Conservation (phyloP, 2,329 filamentous ascomycete species). For the Cordyceps tenuipes region DNA sequence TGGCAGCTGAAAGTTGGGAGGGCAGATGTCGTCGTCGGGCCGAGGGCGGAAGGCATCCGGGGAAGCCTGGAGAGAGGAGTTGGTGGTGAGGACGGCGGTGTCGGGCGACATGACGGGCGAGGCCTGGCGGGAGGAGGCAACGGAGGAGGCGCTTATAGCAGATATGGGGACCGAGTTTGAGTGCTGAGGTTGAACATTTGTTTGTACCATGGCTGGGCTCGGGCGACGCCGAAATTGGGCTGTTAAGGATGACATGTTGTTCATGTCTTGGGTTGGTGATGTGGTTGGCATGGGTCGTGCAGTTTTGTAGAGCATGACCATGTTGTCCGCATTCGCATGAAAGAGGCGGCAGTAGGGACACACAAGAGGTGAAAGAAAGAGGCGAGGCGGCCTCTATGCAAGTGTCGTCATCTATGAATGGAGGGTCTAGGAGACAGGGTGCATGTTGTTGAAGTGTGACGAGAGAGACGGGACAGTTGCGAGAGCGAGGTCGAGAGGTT, state of each 20-base stretch:
- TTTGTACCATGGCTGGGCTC: slow-evolving; percentile 41
- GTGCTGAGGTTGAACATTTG: slow-evolving; percentile 31
- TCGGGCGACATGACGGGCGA: slow-evolving; percentile 53
- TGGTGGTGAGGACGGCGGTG: slow-evolving; percentile 43
- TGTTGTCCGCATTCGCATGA: neutral
- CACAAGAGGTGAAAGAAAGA: neutral
- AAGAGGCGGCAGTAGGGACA: neutral
- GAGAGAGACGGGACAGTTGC: slow-evolving; percentile 2
- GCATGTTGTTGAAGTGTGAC: slow-evolving; percentile 11
- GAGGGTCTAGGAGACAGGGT: neutral
- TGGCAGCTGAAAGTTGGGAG: slow-evolving; percentile 57
- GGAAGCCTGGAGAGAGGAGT: slow-evolving; percentile 58
- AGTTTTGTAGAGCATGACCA: slow-evolving; percentile 10
- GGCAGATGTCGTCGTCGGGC: slow-evolving; percentile 40
- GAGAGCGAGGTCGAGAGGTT: slow-evolving; percentile 6
- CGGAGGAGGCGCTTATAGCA: slow-evolving; percentile 47
- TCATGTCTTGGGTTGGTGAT: slow-evolving; percentile 19
- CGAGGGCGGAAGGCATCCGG: slow-evolving; percentile 53
- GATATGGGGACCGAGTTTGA: slow-evolving; percentile 39
- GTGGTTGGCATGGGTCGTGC: slow-evolving; percentile 13
- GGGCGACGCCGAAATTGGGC: slow-evolving; percentile 32
- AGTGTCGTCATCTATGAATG: slow-evolving; percentile 11
- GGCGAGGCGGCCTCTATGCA: slow-evolving; percentile 7
- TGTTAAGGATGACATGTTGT: slow-evolving; percentile 35
- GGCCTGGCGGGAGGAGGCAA: slow-evolving; percentile 45